Evolutionary conservation across 345 rosid genomes (phyloP).

Genomic region (Toxicodendron radicans): DNA sequence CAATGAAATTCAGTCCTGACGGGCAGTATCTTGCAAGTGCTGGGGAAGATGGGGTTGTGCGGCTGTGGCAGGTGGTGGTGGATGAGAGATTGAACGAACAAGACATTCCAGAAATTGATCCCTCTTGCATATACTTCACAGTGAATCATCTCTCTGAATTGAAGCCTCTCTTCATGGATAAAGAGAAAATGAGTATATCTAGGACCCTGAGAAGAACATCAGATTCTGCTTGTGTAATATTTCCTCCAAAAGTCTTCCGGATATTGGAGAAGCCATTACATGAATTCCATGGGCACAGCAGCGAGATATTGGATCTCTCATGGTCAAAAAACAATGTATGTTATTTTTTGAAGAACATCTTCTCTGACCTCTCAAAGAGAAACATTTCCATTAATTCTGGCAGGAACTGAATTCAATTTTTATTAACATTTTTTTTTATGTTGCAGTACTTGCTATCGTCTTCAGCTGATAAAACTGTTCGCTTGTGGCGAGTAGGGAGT

Average conservation of each 20-base stretch:
- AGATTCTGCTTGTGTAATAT: conserved; percentile 76
- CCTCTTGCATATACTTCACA: conserved; percentile 73
- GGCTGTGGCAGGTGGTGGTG: conserved; percentile 72
- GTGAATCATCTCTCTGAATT: conserved; percentile 68
- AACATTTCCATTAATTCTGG: neutral
- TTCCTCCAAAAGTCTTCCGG: conserved; percentile 81
- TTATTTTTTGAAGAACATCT: conserved; percentile 15
- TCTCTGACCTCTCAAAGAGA: neutral
- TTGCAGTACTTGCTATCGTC: conserved; percentile 78
- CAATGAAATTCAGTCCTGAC: conserved; percentile 83
- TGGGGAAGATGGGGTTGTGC: conserved; percentile 62
- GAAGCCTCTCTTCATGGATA: conserved; percentile 57
- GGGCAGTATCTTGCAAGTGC: conserved; percentile 83
- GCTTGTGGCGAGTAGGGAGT: conserved; percentile 71
- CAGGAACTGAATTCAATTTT: neutral
- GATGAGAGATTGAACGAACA: conserved; percentile 59
- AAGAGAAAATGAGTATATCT: conserved; percentile 46
- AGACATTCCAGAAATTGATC: conserved; percentile 71
- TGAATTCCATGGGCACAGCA: conserved; percentile 64
- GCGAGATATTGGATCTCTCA: conserved; percentile 70
- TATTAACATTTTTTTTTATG: conserved; percentile 25
- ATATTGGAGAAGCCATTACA: conserved; percentile 71
- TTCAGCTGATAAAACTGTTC: conserved; percentile 74
- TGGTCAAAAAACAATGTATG: conserved; percentile 85
- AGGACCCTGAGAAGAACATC: conserved; percentile 63